Base-by-base conservation (phyloP, 108 stramenopile genomes). In the Epithemia pelagica region DNA sequence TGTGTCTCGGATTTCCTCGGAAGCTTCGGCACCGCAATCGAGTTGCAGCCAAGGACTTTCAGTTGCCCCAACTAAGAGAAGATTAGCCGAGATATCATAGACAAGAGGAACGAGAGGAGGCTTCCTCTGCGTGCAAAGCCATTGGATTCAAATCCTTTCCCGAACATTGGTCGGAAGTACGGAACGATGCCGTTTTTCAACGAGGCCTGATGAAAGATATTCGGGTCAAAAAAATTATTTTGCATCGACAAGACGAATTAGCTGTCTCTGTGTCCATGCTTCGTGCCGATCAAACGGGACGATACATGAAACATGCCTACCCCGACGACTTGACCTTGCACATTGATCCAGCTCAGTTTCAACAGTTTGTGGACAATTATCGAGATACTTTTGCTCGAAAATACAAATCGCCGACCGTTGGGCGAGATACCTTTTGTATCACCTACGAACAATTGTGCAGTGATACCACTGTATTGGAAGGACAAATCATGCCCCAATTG, bases 81-180 rank as follows among this genome's bases (percentile, higher is more conserved):
- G n/a, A n/a, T n/a, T n/a, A n/a, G n/a, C n/a, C n/a, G n/a, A n/a
- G n/a, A n/a, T n/a, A n/a, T n/a, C n/a, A n/a, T n/a, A n/a, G n/a
- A n/a, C n/a, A n/a, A n/a, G n/a, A n/a, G n/a, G n/a, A n/a, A n/a
- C n/a, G n/a, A n/a, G n/a, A n/a, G n/a, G n/a, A n/a, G n/a, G n/a
- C n/a, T n/a, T n/a, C n/a, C n/a, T n/a, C n/a, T 60, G n/a, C n/a
- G n/a, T n/a, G n/a, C 53, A 79, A 75, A 28, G 74, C 74, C 20
- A 64, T 79, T 64, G 78, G 78, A 0, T 79, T 79, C 62, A 79
- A 79, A 55, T 79, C 73, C 1, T 79, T 79, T 51, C 71, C 74
- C 28, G 78, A 79, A 0, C 78, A 79, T 56, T 74, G 78, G 72
- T 28, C 30, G 25, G 71, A 60, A 46, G 54, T 31, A 0, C 21